These are phyloP conservation scores for Trametes punicea DNA, from an alignment of 768 basidiomycete species.

Conservation along the genomic window DNA sequence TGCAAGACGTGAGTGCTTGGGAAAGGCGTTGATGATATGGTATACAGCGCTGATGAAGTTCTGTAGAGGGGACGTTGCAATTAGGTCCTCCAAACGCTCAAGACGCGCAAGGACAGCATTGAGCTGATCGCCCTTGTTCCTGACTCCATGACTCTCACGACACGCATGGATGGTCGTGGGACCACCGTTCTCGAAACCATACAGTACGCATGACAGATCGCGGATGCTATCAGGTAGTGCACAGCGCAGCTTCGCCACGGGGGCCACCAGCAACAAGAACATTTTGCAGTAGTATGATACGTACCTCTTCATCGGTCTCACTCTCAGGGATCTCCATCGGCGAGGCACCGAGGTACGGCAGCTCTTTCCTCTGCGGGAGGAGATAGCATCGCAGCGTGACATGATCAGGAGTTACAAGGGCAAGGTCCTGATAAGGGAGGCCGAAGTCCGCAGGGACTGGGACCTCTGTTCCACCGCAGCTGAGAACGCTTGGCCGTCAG, in stretches of 20 bases:
- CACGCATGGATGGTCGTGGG: no score
- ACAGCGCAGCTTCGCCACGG: neutral
- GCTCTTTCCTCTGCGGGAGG: constrained; percentile 57
- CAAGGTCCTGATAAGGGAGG: constrained; percentile 72
- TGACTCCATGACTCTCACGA: no score
- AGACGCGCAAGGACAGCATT: no score
- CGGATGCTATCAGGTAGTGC: no score
- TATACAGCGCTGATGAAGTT: neutral
- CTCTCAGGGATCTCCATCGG: constrained; percentile 45
- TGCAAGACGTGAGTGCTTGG: neutral
- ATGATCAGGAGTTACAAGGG: constrained; percentile 68
- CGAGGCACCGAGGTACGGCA: constrained; percentile 30
- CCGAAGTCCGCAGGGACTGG: constrained; percentile 65
- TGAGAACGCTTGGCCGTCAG: neutral
- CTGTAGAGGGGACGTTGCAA: no score
- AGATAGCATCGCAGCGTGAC: constrained; percentile 75
- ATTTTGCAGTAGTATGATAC: constrained; percentile 9
- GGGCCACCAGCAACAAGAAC: neutral
- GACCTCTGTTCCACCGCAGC: constrained; percentile 49
- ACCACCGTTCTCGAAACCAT: neutral
- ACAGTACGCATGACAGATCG: neutral
- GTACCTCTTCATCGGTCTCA: constrained; percentile 63
- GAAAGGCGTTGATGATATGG: neutral
- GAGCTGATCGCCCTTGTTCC: no score
- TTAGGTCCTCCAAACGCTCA: no score